Base-by-base conservation (phyloP, 306 rosid genomes). In the Fragaria nilgerrensis region DNA sequence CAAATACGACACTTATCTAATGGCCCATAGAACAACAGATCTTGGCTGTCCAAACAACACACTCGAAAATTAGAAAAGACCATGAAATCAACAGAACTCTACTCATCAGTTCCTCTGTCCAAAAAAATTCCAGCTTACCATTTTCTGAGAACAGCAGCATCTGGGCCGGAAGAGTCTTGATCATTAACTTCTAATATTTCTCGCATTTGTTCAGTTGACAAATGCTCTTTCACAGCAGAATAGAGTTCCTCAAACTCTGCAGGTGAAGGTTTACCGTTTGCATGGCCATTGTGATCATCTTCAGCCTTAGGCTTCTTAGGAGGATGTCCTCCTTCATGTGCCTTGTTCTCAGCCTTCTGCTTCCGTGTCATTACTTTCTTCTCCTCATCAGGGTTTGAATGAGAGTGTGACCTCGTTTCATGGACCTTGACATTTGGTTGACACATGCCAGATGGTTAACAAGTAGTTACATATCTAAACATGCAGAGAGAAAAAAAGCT, bases 271-370 rank as follows among this genome's bases (percentile, higher is more conserved):
- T 88, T 87, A 25, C 89, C 88, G 44, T 86, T 85, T 23, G 73
- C 27, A 67, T 86, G 78, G 34, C 82, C 81, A 64, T 82, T 87
- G 32, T 85, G 45, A 16, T 17, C 94, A 13, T 49, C 79, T 77
- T 90, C 90, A 36, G 92, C 29, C 86, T 85, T 89, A 5, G 85
- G 65, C 79, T 87, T 92, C 85, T 94, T 90, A 0, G 93, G 92
- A 70, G 90, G 79, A 16, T 83, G 87, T 74, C 80, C 95, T 14
- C 77, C 87, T 62, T 90, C 95, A 3, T 84, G 89, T 72, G 86
- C 85, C 48, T 90, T 90, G 72, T 68, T 85, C 83, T 92, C 96
- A 25, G 93, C 96, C 77, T 92, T 92, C 75, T 89, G 97, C 85
- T 95, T 95, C 89, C 91, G 86, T 32, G 96, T 92, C 95, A 80